Evolutionary conservation across 1,284 basidiomycete genomes (phyloP).

Genomic region (Cutaneotrichosporon arboriforme): DNA sequence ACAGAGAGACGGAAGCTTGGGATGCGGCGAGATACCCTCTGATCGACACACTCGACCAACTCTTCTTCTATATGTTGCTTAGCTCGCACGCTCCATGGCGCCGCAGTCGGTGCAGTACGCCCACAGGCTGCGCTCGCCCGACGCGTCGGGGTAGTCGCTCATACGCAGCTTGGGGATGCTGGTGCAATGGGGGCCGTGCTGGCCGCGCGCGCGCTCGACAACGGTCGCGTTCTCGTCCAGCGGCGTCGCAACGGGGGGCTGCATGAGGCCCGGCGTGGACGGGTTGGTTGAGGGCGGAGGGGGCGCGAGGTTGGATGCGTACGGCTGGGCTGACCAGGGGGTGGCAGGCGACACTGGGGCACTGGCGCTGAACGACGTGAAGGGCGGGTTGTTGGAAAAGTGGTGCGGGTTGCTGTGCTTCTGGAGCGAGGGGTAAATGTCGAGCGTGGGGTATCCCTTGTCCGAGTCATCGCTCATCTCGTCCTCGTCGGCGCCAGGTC

Average conservation of each 20-base stretch:
- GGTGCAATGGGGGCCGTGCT: constrained; percentile 43
- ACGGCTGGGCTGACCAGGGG: constrained; percentile 37
- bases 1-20: neutral
- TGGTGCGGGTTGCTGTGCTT: constrained; percentile 15
- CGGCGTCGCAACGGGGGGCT: constrained; percentile 27
- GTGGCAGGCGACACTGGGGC: constrained; percentile 17
- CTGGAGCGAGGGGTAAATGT: constrained; percentile 12
- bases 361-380: constrained; percentile 8
- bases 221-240: constrained; percentile 25
- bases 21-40: too few relatives aligned
- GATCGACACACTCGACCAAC: neutral
- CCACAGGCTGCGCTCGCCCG: constrained; percentile 43
- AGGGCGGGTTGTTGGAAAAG: constrained; percentile 15
- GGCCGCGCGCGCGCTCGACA: constrained; percentile 35
- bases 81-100: constrained; percentile 28
- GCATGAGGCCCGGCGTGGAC: constrained; percentile 28
- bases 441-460: constrained; percentile 13
- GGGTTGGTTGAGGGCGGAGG: constrained; percentile 1
- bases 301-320: constrained; percentile 35
- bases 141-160: constrained; percentile 40
- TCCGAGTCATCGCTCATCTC: constrained; percentile 25
- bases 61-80: neutral
- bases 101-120: constrained; percentile 45
- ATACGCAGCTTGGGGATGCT: constrained; percentile 43
- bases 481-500: constrained; percentile 44